Base-by-base conservation (phyloP, 2,329 filamentous ascomycete species). In the Colletotrichum simmondsii region DNA sequence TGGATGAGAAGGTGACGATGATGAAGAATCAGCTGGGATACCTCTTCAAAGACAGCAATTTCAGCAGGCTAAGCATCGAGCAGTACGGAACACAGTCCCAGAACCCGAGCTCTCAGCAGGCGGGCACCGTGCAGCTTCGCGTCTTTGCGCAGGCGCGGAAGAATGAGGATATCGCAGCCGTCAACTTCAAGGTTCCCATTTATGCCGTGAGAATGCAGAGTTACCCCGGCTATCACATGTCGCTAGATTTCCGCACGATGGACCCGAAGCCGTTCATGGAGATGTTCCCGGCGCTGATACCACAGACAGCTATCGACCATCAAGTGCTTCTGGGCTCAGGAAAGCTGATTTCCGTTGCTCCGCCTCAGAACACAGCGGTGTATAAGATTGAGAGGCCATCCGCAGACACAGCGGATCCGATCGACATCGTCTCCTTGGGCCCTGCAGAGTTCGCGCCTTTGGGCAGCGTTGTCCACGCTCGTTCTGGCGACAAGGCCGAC, bases 211-310 rank as follows among this genome's bases (percentile, higher is more conserved):
- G 82, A 3, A 85, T 85, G 80, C 83, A 85, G 75, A 83, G 81
- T 35, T 84, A 84, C 65, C 81, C 83, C 0, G 83, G 83, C 0
- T 85, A 85, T 35, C 84, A 85, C 28, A 85, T 85, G 82, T 82
- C 81, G 42, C 78, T 85, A 0, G 83, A 85, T 63, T 85, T 85
- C 61, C 78, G 84, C 4, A 85, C 83, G 4, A 84, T 85, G 83
- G 76, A 78, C 11, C 84, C 84, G 3, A 82, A 81, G 62, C 79
- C 81, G 0, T 86, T 85, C 57, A 84, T 85, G 82, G 83, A 85
- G 71, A 81, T 84, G 58, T 85, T 85, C 65, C 83, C 83, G 0
- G 80, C 78, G 0, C 26, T 81, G 0, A 80, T 85, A 70, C 76
- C 79, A 0, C 60, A 80, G 0, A 75, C 77, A 2, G 72, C 75